Percentiles rank a stretch among this genome's conserved stretches.
These are phyloP conservation scores for Fulvia fulva DNA, from an alignment of 2,329 filamentous ascomycete genomes.

Conservation along the genomic window DNA sequence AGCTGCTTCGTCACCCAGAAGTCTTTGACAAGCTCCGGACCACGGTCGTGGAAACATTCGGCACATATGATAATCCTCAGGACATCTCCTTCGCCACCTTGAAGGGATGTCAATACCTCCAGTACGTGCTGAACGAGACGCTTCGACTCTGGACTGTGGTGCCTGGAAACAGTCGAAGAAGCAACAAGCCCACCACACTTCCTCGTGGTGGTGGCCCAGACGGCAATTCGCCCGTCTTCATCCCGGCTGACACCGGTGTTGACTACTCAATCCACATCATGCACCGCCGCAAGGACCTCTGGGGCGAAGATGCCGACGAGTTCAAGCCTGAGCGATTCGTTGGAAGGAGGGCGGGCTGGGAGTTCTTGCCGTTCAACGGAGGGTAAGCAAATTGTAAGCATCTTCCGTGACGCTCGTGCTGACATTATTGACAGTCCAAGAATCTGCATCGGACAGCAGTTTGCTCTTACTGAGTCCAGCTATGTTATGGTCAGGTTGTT, in stretches of 20 bases:
- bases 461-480: slow-evolving; percentile 52
- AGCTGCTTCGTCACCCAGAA: slow-evolving; percentile 49
- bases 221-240: slow-evolving; percentile 52
- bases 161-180: slow-evolving; percentile 71
- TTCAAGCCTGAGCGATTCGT: slow-evolving; percentile 37
- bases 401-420: no score
- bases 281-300: slow-evolving; percentile 37
- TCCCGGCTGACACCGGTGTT: slow-evolving; percentile 31
- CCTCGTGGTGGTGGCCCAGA: slow-evolving; percentile 58
- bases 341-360: slow-evolving; percentile 28
- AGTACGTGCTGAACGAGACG: slow-evolving; percentile 46
- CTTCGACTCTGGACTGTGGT: slow-evolving; percentile 75
- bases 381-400: slow-evolving; percentile 14
- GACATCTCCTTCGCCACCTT: slow-evolving; percentile 55
- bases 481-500: slow-evolving; percentile 31
- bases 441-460: slow-evolving; percentile 78
- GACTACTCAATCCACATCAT: slow-evolving; percentile 34
- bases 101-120: slow-evolving; percentile 67
- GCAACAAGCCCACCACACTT: slow-evolving; percentile 68
- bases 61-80: slow-evolving; percentile 40
- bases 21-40: slow-evolving; percentile 47
- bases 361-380: slow-evolving; percentile 36
- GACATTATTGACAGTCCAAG: slow-evolving; percentile 52
- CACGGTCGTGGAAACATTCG: slow-evolving; percentile 48
- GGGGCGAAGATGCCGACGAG: slow-evolving; percentile 38